These are phyloP conservation scores for Zhuliangozyma parablackwelliae DNA, from an alignment of 1,139 yeast species.

Conservation along the genomic window DNA sequence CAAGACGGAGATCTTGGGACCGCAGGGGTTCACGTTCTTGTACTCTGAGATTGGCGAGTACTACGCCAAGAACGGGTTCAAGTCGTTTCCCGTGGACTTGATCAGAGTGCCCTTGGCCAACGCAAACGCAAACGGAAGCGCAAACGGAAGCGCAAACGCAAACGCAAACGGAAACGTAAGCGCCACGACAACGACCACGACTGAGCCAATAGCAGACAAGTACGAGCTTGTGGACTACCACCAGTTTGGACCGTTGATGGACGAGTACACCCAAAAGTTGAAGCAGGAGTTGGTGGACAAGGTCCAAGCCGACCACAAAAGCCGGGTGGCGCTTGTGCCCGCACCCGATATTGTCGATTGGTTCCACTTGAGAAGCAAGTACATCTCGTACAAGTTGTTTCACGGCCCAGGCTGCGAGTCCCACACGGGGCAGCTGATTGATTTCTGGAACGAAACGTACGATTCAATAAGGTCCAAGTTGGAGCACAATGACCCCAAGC, in stretches of 20 bases:
- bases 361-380: constrained; percentile 43
- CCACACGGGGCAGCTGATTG: constrained; percentile 10
- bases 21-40: constrained; percentile 45
- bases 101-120: constrained; percentile 14
- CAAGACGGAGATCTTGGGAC: constrained; percentile 20
- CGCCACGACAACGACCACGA: background rate
- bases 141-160: background rate
- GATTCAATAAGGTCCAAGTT: constrained; percentile 21
- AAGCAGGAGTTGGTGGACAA: constrained; percentile 13
- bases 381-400: constrained; percentile 27
- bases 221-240: constrained; percentile 24
- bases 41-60: constrained; percentile 75
- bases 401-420: constrained; percentile 10
- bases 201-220: constrained; percentile 1
- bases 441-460: constrained; percentile 21
- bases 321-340: constrained; percentile 29
- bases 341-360: constrained; percentile 33
- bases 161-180: too few species aligned
- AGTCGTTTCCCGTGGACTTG: constrained; percentile 44
- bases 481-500: constrained; percentile 19
- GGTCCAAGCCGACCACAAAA: constrained; percentile 21
- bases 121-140: background rate
- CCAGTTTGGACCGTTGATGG: constrained; percentile 25
- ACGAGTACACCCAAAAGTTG: constrained; percentile 18
- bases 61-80: constrained; percentile 57